Conservation (phyloP, 2,329 filamentous ascomycete species). For the Colletotrichum liaoningense region DNA sequence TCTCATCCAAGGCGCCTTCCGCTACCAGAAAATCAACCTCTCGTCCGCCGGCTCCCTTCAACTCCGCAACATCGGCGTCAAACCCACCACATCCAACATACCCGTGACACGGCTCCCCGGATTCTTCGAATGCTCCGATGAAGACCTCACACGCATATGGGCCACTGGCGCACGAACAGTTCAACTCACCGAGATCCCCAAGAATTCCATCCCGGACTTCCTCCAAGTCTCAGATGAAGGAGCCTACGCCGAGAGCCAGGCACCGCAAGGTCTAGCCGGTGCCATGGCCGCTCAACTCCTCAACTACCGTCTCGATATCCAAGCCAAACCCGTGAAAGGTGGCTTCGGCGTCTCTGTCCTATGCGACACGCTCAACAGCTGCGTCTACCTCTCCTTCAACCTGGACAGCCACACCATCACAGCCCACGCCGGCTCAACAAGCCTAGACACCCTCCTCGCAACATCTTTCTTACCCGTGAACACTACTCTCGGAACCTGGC, state of each 20-base stretch:
- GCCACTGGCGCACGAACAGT: slow-evolving; percentile 44
- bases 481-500: slow-evolving; percentile 24
- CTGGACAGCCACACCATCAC: slow-evolving; percentile 28
- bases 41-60: slow-evolving; percentile 47
- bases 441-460: slow-evolving; percentile 6
- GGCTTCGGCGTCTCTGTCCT: slow-evolving; percentile 46
- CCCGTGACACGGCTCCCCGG: slow-evolving; percentile 42
- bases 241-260: slow-evolving; percentile 42
- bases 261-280: slow-evolving; percentile 39
- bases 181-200: slow-evolving; percentile 45
- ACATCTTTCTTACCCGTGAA: not conserved
- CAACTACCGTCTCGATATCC: slow-evolving; percentile 40
- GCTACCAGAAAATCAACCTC: slow-evolving; percentile 49
- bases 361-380: slow-evolving; percentile 43
- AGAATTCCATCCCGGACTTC: slow-evolving; percentile 42
- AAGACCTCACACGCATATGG: slow-evolving; percentile 44
- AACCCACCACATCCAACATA: slow-evolving; percentile 38
- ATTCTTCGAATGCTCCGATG: slow-evolving; percentile 44
- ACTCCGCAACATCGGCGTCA: slow-evolving; percentile 43
- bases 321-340: slow-evolving; percentile 42
- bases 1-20: slow-evolving; percentile 48
- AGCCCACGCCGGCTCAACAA: slow-evolving; percentile 35
- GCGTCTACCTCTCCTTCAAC: slow-evolving; percentile 44
- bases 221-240: slow-evolving; percentile 42
- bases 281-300: slow-evolving; percentile 36